phyloP scores from a whole-genome alignment of 306 rosid genomes.

The Arachis stenosperma region DNA sequence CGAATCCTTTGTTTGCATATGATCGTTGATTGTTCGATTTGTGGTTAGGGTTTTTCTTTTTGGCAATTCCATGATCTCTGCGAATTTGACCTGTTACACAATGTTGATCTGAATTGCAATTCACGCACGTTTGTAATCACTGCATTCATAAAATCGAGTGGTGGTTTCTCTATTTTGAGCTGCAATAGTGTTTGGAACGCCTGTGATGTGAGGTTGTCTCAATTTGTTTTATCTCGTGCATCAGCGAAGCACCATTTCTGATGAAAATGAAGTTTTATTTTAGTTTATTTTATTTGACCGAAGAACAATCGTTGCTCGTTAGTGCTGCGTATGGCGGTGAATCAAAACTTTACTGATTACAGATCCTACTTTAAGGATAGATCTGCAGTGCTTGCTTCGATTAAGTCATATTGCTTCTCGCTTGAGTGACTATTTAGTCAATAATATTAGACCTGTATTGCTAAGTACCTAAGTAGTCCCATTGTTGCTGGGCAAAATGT shows the following conservation, averaged over 20 bases:
- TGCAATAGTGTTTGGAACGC: no score
- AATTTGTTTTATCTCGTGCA: background rate
- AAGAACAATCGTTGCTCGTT: background rate
- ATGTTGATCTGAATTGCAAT: slow-evolving; percentile 18
- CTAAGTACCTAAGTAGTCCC: background rate
- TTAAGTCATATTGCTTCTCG: background rate
- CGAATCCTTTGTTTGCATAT: slow-evolving; percentile 12
- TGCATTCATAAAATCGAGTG: background rate
- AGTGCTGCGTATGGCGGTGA: background rate
- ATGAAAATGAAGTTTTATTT: background rate
- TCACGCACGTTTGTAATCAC: background rate
- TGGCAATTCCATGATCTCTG: slow-evolving; percentile 10
- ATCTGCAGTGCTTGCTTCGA: slow-evolving; percentile 24
- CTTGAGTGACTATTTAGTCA: background rate
- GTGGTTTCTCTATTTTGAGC: no score
- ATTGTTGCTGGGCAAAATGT: background rate
- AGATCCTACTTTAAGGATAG: background rate
- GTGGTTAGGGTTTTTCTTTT: background rate
- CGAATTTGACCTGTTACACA: background rate
- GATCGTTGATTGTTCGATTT: background rate
- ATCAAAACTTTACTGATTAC: background rate
- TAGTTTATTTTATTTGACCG: background rate
- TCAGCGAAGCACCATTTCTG: background rate
- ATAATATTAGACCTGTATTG: background rate
- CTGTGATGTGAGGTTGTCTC: no score